Evolutionary conservation across 352 stramenopile species (phyloP).

Genomic region (Globisporangium camurandrum): DNA sequence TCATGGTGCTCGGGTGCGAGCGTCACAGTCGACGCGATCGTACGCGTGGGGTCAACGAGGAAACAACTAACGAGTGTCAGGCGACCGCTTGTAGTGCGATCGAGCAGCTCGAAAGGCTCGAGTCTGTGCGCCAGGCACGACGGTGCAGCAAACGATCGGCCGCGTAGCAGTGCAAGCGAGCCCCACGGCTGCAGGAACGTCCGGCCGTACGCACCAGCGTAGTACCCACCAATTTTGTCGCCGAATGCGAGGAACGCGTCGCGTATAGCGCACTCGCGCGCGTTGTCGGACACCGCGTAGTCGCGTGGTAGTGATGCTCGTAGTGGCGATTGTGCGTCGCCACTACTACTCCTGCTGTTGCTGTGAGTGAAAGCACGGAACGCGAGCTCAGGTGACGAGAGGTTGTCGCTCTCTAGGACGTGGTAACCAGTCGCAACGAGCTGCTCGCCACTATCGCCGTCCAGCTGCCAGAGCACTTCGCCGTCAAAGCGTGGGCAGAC

Average conservation of each 20-base stretch:
- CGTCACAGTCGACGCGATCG: background rate
- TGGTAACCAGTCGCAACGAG: background rate
- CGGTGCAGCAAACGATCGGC: background rate
- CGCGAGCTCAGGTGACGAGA: background rate
- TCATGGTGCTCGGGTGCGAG: background rate
- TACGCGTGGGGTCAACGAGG: background rate
- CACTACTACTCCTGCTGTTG: too few species aligned
- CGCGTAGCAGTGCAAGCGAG: background rate
- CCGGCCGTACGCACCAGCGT: background rate
- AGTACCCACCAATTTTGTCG: background rate
- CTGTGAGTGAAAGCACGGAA: background rate
- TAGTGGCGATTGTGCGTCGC: too few species aligned
- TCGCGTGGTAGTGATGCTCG: too few species aligned
- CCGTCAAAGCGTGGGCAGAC: background rate
- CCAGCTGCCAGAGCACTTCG: background rate
- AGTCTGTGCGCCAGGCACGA: background rate
- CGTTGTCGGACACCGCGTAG: background rate
- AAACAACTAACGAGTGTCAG: background rate
- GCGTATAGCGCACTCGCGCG: background rate
- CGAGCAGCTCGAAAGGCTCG: background rate
- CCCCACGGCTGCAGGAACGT: background rate
- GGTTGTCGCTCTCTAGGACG: background rate
- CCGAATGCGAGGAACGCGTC: background rate
- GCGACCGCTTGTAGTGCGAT: background rate
- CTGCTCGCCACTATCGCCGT: background rate